Base-by-base conservation (phyloP, 495 filamentous ascomycete genomes). In the Platismatia glauca region DNA sequence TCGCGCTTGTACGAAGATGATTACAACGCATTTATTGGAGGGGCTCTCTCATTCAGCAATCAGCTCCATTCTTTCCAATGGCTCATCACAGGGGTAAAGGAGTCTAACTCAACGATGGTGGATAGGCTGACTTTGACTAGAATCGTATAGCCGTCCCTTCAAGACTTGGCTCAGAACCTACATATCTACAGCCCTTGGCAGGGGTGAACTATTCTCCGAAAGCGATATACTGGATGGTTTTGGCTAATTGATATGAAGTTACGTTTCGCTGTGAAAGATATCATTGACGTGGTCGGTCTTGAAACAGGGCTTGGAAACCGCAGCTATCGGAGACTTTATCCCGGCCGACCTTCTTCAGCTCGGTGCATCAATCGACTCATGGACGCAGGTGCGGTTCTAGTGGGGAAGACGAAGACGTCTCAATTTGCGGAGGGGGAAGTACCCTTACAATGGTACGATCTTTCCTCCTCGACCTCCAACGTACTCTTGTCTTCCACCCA, bases 331-430 rank as follows among this genome's bases (percentile, higher is more conserved):
- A 64, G 71, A 18, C 60, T 78, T 1, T 77, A 81, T 43, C 61
- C 70, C 12, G 15, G 3, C n/a, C 56, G 56, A 31, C 37, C 44
- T 29, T 55, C 64, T 35, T 79, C 72, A 3, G 74, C 70, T 15
- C 50, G 71, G 16, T 70, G 69, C 22, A 67, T 80, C 7, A 71
- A 77, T 57, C 63, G 66, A 12, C 71, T 82, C 1, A 62, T 80
- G 18, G 69, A 77, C 59, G 66, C 70, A 4, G 79, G 79, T 20
- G 79, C 74, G n/a, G 66, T 80, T 9, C 59, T 81, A 37, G 73
- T 82, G 0, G 79, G 79, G 4, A 81, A 81, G 60, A 76, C 73
- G 41, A 77, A 76, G 33, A 78, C 77, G 0, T 72, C 70, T 13
- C 78, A 82, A 62, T 76, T 82, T 59, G 74, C 77, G 13, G 73